phyloP scores from a whole-genome alignment of 345 rosid genomes.

The Brassica juncea region DNA sequence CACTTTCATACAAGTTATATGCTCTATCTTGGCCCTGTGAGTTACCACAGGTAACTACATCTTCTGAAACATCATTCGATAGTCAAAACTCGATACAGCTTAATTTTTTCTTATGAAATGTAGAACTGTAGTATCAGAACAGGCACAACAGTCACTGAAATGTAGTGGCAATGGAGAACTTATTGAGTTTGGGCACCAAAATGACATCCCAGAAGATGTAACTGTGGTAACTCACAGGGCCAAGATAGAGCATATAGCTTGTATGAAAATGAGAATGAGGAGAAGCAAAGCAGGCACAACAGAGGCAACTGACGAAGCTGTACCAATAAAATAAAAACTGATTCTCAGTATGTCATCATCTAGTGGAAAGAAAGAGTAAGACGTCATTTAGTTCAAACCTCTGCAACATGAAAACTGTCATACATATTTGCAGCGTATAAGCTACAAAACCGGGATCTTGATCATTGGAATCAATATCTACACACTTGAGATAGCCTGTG shows the following conservation, averaged over 20 bases:
- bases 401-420: constrained; percentile 50
- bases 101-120: too few relatives aligned
- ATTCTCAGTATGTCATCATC: background rate
- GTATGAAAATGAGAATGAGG: constrained; percentile 32
- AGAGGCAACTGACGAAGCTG: constrained; percentile 31
- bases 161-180: too few relatives aligned
- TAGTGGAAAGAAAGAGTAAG: background rate
- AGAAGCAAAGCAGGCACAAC: constrained; percentile 32
- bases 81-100: too few relatives aligned
- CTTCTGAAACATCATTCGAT: too few relatives aligned
- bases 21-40: background rate
- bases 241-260: constrained; percentile 8
- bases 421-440: constrained; percentile 71
- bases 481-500: constrained; percentile 31
- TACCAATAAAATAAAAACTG: too few relatives aligned
- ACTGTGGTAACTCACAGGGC: background rate
- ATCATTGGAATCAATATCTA: constrained; percentile 65
- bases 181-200: background rate
- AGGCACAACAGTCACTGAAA: too few relatives aligned
- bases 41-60: background rate
- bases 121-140: too few relatives aligned
- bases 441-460: constrained; percentile 68
- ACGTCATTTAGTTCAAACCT: constrained; percentile 55
- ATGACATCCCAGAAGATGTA: background rate
- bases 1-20: background rate